Conservation (phyloP, 1,284 basidiomycete genomes). For the Leucoagaricus sp. region DNA sequence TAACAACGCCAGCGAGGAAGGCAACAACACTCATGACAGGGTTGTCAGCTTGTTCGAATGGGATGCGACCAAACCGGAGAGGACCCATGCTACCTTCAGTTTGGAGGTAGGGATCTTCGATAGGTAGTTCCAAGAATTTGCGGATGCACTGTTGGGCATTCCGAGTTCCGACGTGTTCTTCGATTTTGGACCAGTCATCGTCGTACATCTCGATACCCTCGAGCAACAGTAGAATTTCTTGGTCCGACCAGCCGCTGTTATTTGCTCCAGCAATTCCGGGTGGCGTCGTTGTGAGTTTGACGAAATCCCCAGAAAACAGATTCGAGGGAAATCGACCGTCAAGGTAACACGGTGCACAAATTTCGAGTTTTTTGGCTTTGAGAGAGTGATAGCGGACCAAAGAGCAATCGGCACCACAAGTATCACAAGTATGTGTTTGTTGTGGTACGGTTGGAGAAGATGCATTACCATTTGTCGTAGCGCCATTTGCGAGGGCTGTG, state of each 20-base stretch:
- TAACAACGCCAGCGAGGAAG: constrained; percentile 92
- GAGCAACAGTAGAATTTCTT: constrained; percentile 86
- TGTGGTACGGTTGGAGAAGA: constrained; percentile 39
- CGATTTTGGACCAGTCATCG: constrained; percentile 93
- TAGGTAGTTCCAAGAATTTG: constrained; percentile 95
- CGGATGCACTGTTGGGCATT: constrained; percentile 94
- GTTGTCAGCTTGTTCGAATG: constrained; percentile 95
- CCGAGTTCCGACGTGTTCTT: constrained; percentile 90
- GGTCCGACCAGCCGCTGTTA: constrained; percentile 86
- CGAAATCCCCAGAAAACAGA: constrained; percentile 98
- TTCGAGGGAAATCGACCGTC: constrained; percentile 95
- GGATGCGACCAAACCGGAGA: constrained; percentile 78
- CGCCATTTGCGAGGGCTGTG: constrained; percentile 56
- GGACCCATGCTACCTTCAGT: constrained; percentile 79
- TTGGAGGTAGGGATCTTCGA: constrained; percentile 89
- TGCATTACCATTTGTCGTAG: constrained; percentile 53
- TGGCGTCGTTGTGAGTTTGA: constrained; percentile 73
- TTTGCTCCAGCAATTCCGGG: constrained; percentile 41
- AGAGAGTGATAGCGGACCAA: constrained; percentile 89
- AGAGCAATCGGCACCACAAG: constrained; percentile 94
- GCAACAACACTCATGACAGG: constrained; percentile 99
- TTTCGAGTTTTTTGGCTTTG: constrained; percentile 89
- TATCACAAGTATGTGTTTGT: constrained; percentile 82
- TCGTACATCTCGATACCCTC: constrained; percentile 99
- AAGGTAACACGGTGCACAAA: constrained; percentile 91